Conservation (phyloP, 2,329 filamentous ascomycete species). For the Pezicula rhizophila region DNA sequence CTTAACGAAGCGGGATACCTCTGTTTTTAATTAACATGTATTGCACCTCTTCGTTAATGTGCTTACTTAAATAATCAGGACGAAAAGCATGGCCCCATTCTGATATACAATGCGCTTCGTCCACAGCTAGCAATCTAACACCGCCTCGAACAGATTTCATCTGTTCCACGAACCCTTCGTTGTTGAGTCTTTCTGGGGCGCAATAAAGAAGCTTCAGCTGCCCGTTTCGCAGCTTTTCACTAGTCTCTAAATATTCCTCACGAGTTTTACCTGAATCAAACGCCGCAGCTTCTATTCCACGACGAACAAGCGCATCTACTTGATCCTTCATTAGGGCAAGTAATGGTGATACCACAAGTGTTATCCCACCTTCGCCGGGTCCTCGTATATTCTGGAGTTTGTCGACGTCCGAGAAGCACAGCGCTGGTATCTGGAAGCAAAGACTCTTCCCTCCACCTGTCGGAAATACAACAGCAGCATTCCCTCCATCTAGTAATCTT, state of each 20-base stretch:
- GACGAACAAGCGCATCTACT: conserved; percentile 44
- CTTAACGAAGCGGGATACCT: conserved; percentile 46
- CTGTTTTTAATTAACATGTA: conserved; percentile 4
- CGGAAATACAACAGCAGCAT: conserved; percentile 36
- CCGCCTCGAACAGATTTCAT: conserved; percentile 50
- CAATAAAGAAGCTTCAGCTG: conserved; percentile 50
- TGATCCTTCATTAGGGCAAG: conserved; percentile 58
- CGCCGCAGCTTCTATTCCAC: conserved; percentile 45
- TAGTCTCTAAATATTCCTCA: conserved; percentile 33
- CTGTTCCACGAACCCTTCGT: conserved; percentile 51
- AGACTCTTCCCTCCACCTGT: conserved; percentile 37
- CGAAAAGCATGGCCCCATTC: conserved; percentile 47
- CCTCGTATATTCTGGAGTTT: conserved; percentile 18
- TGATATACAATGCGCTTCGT: conserved; percentile 55
- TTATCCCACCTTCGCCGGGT: conserved; percentile 35
- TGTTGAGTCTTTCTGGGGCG: conserved; percentile 54
- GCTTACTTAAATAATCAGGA: conserved; percentile 42
- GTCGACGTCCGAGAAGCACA: conserved; percentile 36
- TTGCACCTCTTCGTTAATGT: not conserved
- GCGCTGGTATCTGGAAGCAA: conserved; percentile 37
- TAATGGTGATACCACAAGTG: conserved; percentile 49
- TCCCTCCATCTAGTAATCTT: conserved; percentile 35
- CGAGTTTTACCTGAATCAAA: conserved; percentile 49
- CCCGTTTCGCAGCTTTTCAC: conserved; percentile 40
- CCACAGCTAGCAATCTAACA: conserved; percentile 49